A percentile compares a stretch with the other conserved stretches of the same genome.
Conservation (phyloP, 2,329 filamentous ascomycete genomes). For the Shiraia sp. region DNA sequence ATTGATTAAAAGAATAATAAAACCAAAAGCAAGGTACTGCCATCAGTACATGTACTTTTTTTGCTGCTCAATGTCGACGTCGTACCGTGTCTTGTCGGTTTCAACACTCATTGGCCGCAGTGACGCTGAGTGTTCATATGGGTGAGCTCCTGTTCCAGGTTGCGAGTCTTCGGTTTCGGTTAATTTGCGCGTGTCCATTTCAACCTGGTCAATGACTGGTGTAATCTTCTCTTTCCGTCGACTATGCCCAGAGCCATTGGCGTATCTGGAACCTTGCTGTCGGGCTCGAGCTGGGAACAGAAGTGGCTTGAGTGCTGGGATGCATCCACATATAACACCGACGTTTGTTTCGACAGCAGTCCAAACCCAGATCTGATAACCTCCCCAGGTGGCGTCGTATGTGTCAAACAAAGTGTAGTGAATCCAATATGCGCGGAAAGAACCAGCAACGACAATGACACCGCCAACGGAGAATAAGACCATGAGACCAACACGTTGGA, state of each 20-base stretch:
- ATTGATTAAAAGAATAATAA: slow-evolving; percentile 16
- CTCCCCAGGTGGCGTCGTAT: slow-evolving; percentile 53
- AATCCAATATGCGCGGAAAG: slow-evolving; percentile 53
- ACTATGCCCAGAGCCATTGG: slow-evolving; percentile 37
- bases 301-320: slow-evolving; percentile 50
- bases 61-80: slow-evolving; percentile 41
- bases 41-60: slow-evolving; percentile 42
- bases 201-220: slow-evolving; percentile 36
- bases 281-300: slow-evolving; percentile 41
- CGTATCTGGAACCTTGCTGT: slow-evolving; percentile 33
- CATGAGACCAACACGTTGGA: slow-evolving; percentile 49
- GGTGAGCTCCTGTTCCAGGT: slow-evolving; percentile 22
- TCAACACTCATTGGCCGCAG: slow-evolving; percentile 39
- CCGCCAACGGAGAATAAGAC: slow-evolving; percentile 51
- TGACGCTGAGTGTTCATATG: slow-evolving; percentile 20
- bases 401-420: slow-evolving; percentile 50
- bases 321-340: slow-evolving; percentile 50
- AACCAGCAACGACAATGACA: slow-evolving; percentile 52
- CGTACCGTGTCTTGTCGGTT: slow-evolving; percentile 41
- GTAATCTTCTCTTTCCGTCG: slow-evolving; percentile 37
- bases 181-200: slow-evolving; percentile 39
- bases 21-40: slow-evolving; percentile 13
- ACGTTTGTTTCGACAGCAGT: slow-evolving; percentile 50
- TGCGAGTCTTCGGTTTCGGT: slow-evolving; percentile 31
- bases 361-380: slow-evolving; percentile 49